Evolutionary conservation across 345 rosid genomes (phyloP).

Genomic region (Citrus maxima): DNA sequence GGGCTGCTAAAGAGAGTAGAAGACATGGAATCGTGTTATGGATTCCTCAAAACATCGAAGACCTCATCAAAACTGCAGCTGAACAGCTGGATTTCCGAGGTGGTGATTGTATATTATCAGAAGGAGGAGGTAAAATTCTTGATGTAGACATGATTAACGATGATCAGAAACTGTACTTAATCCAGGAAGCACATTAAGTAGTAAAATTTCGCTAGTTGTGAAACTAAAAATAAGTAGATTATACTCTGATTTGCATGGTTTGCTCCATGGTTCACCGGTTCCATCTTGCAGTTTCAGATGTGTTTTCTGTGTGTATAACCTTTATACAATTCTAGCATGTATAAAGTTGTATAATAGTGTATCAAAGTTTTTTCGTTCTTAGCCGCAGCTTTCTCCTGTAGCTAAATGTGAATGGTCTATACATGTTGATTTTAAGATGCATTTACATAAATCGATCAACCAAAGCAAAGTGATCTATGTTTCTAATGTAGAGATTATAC

Average conservation of each 20-base stretch:
- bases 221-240: not conserved
- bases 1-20: conserved; percentile 41
- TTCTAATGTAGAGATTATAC: no score
- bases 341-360: not conserved
- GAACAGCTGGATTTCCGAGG: conserved; percentile 42
- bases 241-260: not conserved
- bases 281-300: not conserved
- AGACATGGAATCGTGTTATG: conserved; percentile 66
- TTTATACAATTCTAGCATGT: not conserved
- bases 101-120: conserved; percentile 48
- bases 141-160: conserved; percentile 65
- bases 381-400: not conserved
- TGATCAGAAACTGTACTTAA: conserved; percentile 67
- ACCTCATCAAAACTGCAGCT: conserved; percentile 51
- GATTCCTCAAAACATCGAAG: conserved; percentile 52
- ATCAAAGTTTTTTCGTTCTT: no score
- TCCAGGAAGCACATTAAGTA: conserved; percentile 29
- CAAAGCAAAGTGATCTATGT: no score
- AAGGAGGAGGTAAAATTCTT: conserved; percentile 64
- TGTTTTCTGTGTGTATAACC: not conserved
- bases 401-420: no score
- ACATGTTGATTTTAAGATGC: no score
- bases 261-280: not conserved
- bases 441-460: no score
- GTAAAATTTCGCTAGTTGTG: not conserved